Conservation (phyloP, 2,329 filamentous ascomycete genomes). For the Pseudocercospora pini-densiflorae region DNA sequence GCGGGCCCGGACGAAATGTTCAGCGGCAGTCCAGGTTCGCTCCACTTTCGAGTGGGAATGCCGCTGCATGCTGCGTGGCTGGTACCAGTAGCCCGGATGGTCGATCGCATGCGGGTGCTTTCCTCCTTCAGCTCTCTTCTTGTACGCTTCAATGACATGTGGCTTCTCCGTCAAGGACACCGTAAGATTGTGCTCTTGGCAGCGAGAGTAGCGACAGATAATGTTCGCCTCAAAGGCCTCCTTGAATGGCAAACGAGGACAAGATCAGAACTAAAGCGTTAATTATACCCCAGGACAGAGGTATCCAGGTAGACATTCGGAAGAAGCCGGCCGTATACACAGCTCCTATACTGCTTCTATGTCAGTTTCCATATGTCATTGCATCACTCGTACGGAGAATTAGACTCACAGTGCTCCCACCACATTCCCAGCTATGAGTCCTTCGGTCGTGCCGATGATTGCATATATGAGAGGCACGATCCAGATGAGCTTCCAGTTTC, state of each 20-base stretch:
- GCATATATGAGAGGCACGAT: conserved; percentile 72
- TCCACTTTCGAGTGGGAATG: background rate
- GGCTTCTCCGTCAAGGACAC: background rate
- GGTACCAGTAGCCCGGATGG: background rate
- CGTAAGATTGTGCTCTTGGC: background rate
- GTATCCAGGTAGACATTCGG: conserved; percentile 92
- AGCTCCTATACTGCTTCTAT: conserved; percentile 67
- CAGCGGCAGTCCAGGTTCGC: background rate
- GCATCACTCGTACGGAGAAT: background rate
- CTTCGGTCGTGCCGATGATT: conserved; percentile 74
- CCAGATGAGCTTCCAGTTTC: conserved; percentile 66
- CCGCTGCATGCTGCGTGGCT: background rate
- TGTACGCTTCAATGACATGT: conserved; percentile 12
- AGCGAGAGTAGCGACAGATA: background rate
- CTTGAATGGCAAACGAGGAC: conserved; percentile 91
- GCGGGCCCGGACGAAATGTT: background rate
- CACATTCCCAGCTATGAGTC: conserved; percentile 77
- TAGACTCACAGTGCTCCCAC: conserved; percentile 74
- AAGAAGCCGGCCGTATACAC: conserved; percentile 84
- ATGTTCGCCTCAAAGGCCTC: conserved; percentile 67
- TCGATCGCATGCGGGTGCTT: conserved; percentile 12
- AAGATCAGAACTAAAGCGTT: conserved; percentile 82
- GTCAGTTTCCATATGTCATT: background rate
- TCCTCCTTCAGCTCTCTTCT: conserved; percentile 16
- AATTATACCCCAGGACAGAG: conserved; percentile 84